phyloP scores from a whole-genome alignment of 163 green algal species.

The Botryococcus braunii region DNA sequence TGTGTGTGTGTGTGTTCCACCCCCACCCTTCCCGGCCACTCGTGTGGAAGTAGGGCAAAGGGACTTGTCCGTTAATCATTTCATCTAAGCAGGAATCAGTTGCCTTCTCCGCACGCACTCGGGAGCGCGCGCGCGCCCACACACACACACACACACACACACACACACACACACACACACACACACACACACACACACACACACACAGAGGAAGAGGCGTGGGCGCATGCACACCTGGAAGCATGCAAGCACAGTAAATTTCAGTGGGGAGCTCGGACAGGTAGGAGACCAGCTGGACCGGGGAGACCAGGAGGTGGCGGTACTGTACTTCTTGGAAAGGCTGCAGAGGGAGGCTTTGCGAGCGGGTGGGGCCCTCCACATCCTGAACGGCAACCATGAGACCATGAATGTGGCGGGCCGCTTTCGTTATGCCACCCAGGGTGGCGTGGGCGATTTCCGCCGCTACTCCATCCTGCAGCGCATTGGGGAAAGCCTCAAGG shows the following conservation, averaged over 20 bases:
- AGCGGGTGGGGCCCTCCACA: slow-evolving; percentile 37
- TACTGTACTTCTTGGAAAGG: slow-evolving; percentile 78
- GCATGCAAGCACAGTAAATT: slow-evolving; percentile 3
- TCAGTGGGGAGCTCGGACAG: slow-evolving; percentile 26
- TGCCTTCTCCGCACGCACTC: too few species aligned
- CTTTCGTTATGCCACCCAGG: slow-evolving; percentile 68
- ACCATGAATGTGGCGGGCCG: slow-evolving; percentile 82
- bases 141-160: too few species aligned
- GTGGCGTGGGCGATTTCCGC: slow-evolving; percentile 24
- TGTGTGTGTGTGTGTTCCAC: too few species aligned
- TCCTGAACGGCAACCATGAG: slow-evolving; percentile 86
- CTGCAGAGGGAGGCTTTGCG: slow-evolving; percentile 62
- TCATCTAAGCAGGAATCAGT: too few species aligned
- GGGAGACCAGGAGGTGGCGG: slow-evolving; percentile 71
- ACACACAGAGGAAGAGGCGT: too few species aligned
- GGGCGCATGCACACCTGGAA: too few species aligned
- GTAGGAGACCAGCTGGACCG: slow-evolving; percentile 87
- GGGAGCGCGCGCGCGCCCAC: too few species aligned
- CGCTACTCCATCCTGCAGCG: slow-evolving; percentile 24
- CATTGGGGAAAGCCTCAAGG: slow-evolving; percentile 25
- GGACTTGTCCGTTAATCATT: too few species aligned
- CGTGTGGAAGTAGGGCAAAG: too few species aligned
- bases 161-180: too few species aligned
- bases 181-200: too few species aligned
- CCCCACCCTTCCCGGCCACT: too few species aligned